Conservation (phyloP, 78 protist species). For the Pigoraptor vietnamica region DNA sequence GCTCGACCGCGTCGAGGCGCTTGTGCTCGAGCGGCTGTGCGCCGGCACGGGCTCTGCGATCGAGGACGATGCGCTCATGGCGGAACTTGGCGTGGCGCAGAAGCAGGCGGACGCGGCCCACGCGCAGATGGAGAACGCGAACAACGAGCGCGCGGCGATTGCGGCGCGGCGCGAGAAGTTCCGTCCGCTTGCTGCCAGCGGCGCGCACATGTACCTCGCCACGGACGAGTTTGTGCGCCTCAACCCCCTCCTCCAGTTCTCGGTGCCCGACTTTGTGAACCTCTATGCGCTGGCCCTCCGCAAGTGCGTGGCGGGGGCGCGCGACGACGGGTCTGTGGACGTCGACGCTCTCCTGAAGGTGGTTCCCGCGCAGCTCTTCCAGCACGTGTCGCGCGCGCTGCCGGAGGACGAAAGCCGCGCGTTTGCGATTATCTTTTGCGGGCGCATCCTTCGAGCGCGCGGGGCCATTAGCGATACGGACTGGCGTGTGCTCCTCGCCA, state of each 20-base stretch:
- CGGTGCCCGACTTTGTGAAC: constrained; percentile 6
- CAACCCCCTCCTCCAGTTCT: constrained; percentile 72
- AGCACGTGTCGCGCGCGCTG: constrained; percentile 65
- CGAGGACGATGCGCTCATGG: constrained; percentile 78
- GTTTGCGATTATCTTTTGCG: constrained; percentile 46
- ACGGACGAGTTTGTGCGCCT: constrained; percentile 46
- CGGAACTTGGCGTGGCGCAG: constrained; percentile 57
- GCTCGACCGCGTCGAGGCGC: constrained; percentile 26
- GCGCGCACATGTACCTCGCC: constrained; percentile 70
- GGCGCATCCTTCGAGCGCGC: constrained; percentile 12
- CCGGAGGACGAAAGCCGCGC: constrained; percentile 66
- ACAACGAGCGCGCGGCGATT: constrained; percentile 34
- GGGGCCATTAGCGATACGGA: constrained; percentile 36
- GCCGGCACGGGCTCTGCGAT: constrained; percentile 37
- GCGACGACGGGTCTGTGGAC: background rate
- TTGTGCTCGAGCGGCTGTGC: constrained; percentile 44
- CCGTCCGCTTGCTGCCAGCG: constrained; percentile 65
- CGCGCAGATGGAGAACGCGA: constrained; percentile 46
- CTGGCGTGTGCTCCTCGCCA: constrained; percentile 68
- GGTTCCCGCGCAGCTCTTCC: constrained; percentile 16
- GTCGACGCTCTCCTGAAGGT: background rate
- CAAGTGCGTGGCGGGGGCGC: background rate
- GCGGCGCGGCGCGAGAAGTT: constrained; percentile 48
- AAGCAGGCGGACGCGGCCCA: constrained; percentile 38
- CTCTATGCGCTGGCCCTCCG: background rate